These are phyloP conservation scores for Exserohilum turcica DNA, from an alignment of 2,329 filamentous ascomycete species.

Conservation along the genomic window DNA sequence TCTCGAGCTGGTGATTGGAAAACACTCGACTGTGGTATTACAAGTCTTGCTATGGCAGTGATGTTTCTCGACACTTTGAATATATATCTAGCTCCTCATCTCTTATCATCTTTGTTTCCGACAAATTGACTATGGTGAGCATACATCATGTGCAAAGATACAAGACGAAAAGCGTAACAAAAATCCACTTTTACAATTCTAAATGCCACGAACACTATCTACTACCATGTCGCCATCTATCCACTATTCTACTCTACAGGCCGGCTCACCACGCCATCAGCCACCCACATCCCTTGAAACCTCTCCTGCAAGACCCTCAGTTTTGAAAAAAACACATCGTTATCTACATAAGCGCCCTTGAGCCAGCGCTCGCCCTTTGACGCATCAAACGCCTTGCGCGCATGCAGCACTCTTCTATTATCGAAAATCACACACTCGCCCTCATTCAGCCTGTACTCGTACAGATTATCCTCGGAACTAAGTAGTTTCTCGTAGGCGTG, in stretches of 20 bases:
- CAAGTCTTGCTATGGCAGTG: no score
- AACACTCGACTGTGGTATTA: no score
- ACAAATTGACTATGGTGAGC: no score
- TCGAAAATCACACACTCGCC: constrained; percentile 95
- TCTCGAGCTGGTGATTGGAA: no score
- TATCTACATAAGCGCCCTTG: constrained; percentile 81
- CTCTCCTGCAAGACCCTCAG: constrained; percentile 52
- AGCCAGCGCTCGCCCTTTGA: constrained; percentile 75
- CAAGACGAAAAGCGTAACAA: not conserved
- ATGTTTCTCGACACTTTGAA: no score
- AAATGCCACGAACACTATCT: not conserved
- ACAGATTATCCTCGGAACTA: constrained; percentile 63
- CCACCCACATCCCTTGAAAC: constrained; percentile 39
- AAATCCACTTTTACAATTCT: not conserved
- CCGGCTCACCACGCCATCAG: constrained; percentile 41
- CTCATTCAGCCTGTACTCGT: constrained; percentile 73
- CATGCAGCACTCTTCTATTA: constrained; percentile 84
- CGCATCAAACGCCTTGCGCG: constrained; percentile 74
- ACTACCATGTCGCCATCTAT: no score
- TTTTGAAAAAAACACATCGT: constrained; percentile 62
- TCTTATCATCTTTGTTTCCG: not conserved
- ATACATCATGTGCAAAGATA: no score
- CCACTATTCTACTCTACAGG: constrained; percentile 6
- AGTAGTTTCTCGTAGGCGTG: constrained; percentile 63
- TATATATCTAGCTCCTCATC: not conserved